Evolutionary conservation across 192 early-diverging fungal species (phyloP).

Genomic region (Podochytrium sp.): DNA sequence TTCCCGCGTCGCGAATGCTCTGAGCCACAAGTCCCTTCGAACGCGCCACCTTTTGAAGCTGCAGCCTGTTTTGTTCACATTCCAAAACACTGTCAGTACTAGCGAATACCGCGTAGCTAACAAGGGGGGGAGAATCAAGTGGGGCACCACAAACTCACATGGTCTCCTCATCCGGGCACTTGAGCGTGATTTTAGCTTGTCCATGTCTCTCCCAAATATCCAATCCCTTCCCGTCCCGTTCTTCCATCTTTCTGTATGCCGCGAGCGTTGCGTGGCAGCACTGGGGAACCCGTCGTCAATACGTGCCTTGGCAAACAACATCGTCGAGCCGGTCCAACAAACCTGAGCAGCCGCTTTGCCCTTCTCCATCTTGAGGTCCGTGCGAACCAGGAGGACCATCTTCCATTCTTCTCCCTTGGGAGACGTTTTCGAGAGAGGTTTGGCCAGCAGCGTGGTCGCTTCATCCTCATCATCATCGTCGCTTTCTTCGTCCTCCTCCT

Average conservation of each 20-base stretch:
- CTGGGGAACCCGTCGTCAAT: no score
- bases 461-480: slow-evolving; percentile 3
- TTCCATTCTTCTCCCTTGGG: slow-evolving; percentile 29
- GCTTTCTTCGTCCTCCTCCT: background rate
- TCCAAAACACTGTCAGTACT: slow-evolving; percentile 14
- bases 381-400: slow-evolving; percentile 81
- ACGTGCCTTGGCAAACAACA: no score
- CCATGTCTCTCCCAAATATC: slow-evolving; percentile 77
- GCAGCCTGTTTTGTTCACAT: slow-evolving; percentile 61
- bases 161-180: slow-evolving; percentile 74
- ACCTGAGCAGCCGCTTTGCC: slow-evolving; percentile 92
- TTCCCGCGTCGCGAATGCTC: slow-evolving; percentile 88
- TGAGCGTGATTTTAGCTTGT: slow-evolving; percentile 86
- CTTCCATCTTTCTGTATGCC: slow-evolving; percentile 42
- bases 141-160: slow-evolving; percentile 74
- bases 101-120: slow-evolving; percentile 2
- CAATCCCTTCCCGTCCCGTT: slow-evolving; percentile 38
- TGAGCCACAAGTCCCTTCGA: slow-evolving; percentile 66
- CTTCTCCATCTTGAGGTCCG: slow-evolving; percentile 91
- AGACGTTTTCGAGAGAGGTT: background rate
- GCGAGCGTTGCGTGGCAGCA: slow-evolving; percentile 92
- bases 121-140: no score
- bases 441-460: background rate
- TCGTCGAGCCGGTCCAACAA: background rate
- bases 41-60: slow-evolving; percentile 64